Evolutionary conservation across 139 green algal genomes (phyloP).

Genomic region (Diplosphaera chodatii): DNA sequence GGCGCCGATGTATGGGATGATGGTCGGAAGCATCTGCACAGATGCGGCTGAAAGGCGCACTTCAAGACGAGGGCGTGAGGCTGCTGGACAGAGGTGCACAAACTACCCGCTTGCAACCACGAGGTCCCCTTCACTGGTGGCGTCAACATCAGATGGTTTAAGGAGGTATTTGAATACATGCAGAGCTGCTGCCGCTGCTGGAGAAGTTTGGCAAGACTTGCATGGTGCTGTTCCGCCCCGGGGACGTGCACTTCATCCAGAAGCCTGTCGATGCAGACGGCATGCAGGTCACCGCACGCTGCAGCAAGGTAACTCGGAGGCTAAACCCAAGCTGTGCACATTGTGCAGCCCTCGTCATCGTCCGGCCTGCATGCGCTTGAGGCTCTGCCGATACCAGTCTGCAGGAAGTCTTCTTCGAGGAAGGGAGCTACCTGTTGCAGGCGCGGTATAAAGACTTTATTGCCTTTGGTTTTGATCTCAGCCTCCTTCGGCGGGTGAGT

Average conservation of each 20-base stretch:
- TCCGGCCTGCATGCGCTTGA: too few relatives aligned
- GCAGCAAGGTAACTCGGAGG: constrained; percentile 33
- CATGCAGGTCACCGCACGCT: constrained; percentile 48
- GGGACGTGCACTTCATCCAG: constrained; percentile 64
- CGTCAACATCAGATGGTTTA: too few relatives aligned
- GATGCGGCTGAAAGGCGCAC: background rate
- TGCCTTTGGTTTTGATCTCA: constrained; percentile 60
- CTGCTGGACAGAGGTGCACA: background rate
- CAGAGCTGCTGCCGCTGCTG: constrained; percentile 64
- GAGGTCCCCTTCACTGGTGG: too few relatives aligned
- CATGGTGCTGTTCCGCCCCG: constrained; percentile 49
- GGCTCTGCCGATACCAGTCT: too few relatives aligned
- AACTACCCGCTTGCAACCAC: too few relatives aligned
- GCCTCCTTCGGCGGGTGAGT: constrained; percentile 61
- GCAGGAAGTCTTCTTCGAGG: constrained; percentile 64
- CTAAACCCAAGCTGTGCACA: too few relatives aligned
- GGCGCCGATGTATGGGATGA: too few relatives aligned
- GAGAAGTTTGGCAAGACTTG: constrained; percentile 77
- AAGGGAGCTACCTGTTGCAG: constrained; percentile 29
- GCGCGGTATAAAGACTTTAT: constrained; percentile 65
- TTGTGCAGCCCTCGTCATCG: too few relatives aligned
- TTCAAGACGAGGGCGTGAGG: background rate
- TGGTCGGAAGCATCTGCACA: background rate
- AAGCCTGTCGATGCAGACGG: constrained; percentile 56
- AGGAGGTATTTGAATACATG: too few relatives aligned